Base-by-base conservation (phyloP, 345 rosid genomes). In the Pistacia integerrima region DNA sequence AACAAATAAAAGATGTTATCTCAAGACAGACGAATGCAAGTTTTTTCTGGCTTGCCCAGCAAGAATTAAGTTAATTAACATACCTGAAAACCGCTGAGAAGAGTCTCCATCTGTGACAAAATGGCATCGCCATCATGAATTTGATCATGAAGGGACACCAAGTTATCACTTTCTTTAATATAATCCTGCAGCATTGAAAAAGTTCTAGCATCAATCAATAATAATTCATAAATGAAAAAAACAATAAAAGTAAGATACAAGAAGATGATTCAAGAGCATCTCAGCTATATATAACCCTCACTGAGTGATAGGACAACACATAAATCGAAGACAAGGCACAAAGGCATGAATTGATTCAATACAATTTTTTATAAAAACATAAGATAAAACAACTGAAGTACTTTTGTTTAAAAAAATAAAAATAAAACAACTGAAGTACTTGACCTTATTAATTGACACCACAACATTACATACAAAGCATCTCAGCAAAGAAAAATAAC, bases 51-150 rank as follows among this genome's bases (percentile, higher is more conserved):
- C 55, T 11, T 56, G 16, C 48, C 41, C 18, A 16, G 58, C 14
- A 69, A 69, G 61, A 49, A 49, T 25, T n/a, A n/a, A n/a, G n/a
- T n/a, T n/a, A n/a, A n/a, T n/a, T 28, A 73, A 64, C 46, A 64
- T 87, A 92, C 98, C 97, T 93, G 99, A 89, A 96, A 96, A 77
- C 97, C 98, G 87, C 90, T 88, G 12, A 96, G 95, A 76, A 96
- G 97, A 61, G 93, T 90, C 83, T 96, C 99, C 99, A 96, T 93
- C 78, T 96, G 98, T 67, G 98, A 89, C 85, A 96, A 85, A 71
- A 96, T 96, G 85, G 79, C 75, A 83, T 93, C 98, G 74, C 98
- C 92, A 78, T 91, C 99, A 78, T 84, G 92, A 88, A 96, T 96
- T 86, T 93, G 99, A 80, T 93, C 92, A 86, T 96, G 99, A 75